phyloP scores from a whole-genome alignment of 192 early-diverging fungal species.

The Spizellomyces sp. region DNA sequence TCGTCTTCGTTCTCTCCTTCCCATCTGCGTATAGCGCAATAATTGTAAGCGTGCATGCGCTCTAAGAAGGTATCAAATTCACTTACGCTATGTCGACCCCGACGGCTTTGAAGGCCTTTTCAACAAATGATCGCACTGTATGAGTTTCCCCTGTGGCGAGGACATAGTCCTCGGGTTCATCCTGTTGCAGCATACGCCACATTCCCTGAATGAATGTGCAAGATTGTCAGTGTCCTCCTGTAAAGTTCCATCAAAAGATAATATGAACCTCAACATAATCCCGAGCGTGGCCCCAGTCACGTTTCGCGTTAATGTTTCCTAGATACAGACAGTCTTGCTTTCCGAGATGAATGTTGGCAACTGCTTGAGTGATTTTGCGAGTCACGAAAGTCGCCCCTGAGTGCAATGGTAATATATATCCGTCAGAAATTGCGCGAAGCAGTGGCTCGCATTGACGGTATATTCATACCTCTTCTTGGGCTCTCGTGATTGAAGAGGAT shows the following conservation, averaged over 20 bases:
- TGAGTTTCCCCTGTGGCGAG: constrained; percentile 81
- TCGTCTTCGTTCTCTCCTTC: constrained; percentile 32
- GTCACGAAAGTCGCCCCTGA: too few relatives aligned
- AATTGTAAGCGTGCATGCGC: neutral
- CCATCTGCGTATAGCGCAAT: constrained; percentile 22
- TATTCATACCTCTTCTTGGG: too few relatives aligned
- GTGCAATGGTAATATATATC: too few relatives aligned
- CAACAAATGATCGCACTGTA: constrained; percentile 74
- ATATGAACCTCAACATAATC: constrained; percentile 61
- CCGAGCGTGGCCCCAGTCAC: constrained; percentile 82
- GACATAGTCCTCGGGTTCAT: constrained; percentile 71
- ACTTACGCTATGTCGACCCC: constrained; percentile 57
- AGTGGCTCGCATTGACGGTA: too few relatives aligned
- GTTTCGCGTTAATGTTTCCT: constrained; percentile 53
- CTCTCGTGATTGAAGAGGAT: too few relatives aligned
- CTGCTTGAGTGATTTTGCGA: too few relatives aligned
- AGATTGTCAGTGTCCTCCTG: neutral
- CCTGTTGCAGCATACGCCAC: constrained; percentile 83
- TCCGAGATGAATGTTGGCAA: too few relatives aligned
- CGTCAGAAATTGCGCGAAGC: too few relatives aligned
- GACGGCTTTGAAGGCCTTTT: constrained; percentile 71
- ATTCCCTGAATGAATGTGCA: constrained; percentile 59
- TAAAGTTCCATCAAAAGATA: neutral
- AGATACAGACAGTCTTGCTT: too few relatives aligned
- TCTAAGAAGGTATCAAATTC: neutral